phyloP scores from a whole-genome alignment of 345 rosid species.

The Cardamine occulta region DNA sequence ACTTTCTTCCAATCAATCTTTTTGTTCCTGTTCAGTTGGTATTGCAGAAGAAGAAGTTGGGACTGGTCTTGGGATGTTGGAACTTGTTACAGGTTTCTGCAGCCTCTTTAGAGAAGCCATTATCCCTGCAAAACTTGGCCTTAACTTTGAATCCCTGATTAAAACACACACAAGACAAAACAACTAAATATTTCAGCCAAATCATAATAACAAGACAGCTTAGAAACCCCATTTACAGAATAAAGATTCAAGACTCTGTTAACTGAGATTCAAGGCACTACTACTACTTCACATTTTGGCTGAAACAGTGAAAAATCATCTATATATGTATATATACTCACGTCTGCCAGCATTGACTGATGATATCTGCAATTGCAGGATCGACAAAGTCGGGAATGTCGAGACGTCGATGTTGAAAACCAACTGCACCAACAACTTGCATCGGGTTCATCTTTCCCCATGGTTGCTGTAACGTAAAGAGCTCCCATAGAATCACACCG shows the following conservation, averaged over 20 bases:
- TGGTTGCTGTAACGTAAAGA: slow-evolving; percentile 77
- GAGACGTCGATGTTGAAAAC: slow-evolving; percentile 95
- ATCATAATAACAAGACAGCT: slow-evolving; percentile 6
- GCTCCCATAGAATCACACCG: slow-evolving; percentile 96
- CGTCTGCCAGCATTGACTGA: slow-evolving; percentile 91
- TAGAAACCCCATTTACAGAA: no score
- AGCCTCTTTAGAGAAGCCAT: slow-evolving; percentile 85
- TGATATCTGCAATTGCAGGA: slow-evolving; percentile 76
- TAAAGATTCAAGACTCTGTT: no score
- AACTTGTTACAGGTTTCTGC: slow-evolving; percentile 68
- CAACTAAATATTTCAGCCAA: slow-evolving; percentile 20
- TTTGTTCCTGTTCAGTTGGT: slow-evolving; percentile 34
- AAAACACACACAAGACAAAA: slow-evolving; percentile 18
- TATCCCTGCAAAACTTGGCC: slow-evolving; percentile 91
- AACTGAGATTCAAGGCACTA: not conserved
- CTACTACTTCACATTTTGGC: not conserved
- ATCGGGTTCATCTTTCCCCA: slow-evolving; percentile 99
- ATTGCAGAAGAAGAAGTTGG: slow-evolving; percentile 32
- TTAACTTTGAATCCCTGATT: slow-evolving; percentile 75
- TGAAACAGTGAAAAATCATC: not conserved
- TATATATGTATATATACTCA: slow-evolving; percentile 49
- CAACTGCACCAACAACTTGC: slow-evolving; percentile 99
- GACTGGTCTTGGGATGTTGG: slow-evolving; percentile 54
- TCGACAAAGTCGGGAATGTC: slow-evolving; percentile 77
- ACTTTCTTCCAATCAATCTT: slow-evolving; percentile 26